phyloP scores from a whole-genome alignment of 441 rosid genomes.

The Populus hybrid region DNA sequence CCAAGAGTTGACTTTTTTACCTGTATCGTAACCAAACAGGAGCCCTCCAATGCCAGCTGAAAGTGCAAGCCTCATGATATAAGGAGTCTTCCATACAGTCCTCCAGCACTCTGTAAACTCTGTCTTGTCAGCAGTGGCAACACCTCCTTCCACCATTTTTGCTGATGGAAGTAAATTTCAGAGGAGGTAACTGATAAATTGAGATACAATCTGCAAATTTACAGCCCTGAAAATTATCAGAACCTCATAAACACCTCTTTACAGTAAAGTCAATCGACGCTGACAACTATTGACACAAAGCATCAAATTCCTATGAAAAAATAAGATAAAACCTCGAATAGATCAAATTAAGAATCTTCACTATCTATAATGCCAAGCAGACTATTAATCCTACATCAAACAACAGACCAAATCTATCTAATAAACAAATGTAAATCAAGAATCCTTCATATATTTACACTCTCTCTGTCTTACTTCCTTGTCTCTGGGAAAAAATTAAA shows the following conservation, averaged over 20 bases:
- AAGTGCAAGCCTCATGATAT: conserved; percentile 77
- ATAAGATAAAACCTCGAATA: too few relatives aligned
- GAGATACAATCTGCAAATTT: neutral
- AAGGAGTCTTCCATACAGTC: conserved; percentile 65
- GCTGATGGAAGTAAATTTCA: neutral
- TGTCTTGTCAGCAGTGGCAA: conserved; percentile 44
- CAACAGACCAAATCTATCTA: too few relatives aligned
- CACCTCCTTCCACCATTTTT: conserved; percentile 67
- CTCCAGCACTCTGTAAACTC: conserved; percentile 76
- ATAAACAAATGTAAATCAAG: too few relatives aligned
- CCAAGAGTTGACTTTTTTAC: conserved; percentile 16
- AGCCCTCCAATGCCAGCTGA: conserved; percentile 94
- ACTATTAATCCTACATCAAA: too few relatives aligned
- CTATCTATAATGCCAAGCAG: too few relatives aligned
- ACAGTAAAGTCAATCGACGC: too few relatives aligned
- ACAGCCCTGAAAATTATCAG: neutral
- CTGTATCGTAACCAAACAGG: conserved; percentile 88
- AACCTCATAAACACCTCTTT: neutral
- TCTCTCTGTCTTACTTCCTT: too few relatives aligned
- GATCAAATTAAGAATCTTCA: too few relatives aligned
- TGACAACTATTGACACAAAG: too few relatives aligned
- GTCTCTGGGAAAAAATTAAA: too few relatives aligned
- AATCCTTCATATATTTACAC: too few relatives aligned
- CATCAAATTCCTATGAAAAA: too few relatives aligned
- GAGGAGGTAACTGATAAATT: neutral